phyloP scores from a whole-genome alignment of 2,329 filamentous ascomycete genomes.

The Aphanoascus verrucosus region DNA sequence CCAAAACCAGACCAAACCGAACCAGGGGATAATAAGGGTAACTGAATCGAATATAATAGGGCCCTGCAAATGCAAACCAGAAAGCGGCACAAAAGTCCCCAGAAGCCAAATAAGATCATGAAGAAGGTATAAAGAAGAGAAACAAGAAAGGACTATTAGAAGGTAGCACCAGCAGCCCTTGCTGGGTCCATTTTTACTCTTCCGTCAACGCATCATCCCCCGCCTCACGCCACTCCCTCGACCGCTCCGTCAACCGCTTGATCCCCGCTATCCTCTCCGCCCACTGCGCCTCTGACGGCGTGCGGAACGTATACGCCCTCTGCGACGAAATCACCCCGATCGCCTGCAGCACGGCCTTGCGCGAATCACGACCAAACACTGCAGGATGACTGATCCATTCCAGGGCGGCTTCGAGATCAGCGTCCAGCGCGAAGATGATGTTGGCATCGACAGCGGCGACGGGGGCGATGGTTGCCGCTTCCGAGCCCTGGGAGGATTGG shows the following conservation, averaged over 20 bases:
- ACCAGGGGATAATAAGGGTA: background rate
- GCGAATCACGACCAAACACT: constrained; percentile 83
- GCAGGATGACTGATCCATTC: constrained; percentile 98
- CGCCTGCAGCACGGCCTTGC: constrained; percentile 90
- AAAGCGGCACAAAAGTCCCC: too few species aligned
- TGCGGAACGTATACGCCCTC: constrained; percentile 84
- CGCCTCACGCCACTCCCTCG: constrained; percentile 83
- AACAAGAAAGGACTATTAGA: background rate
- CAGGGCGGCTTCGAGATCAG: constrained; percentile 76
- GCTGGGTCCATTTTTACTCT: too few species aligned
- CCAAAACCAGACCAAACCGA: background rate
- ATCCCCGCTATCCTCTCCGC: constrained; percentile 71
- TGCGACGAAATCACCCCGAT: constrained; percentile 96
- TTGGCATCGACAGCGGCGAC: constrained; percentile 67
- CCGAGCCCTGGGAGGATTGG: constrained; percentile 21
- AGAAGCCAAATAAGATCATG: background rate
- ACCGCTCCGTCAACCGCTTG: constrained; percentile 68
- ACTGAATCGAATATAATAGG: background rate
- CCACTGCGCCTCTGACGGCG: constrained; percentile 81
- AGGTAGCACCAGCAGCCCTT: too few species aligned
- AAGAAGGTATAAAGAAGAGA: background rate
- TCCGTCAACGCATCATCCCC: constrained; percentile 60
- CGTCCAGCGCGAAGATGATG: constrained; percentile 77
- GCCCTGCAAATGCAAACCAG: background rate
- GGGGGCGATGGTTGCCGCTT: constrained; percentile 41